These are phyloP conservation scores for Ceratocystis alfenasii DNA, from an alignment of 2,329 filamentous ascomycete genomes.

Conservation along the genomic window DNA sequence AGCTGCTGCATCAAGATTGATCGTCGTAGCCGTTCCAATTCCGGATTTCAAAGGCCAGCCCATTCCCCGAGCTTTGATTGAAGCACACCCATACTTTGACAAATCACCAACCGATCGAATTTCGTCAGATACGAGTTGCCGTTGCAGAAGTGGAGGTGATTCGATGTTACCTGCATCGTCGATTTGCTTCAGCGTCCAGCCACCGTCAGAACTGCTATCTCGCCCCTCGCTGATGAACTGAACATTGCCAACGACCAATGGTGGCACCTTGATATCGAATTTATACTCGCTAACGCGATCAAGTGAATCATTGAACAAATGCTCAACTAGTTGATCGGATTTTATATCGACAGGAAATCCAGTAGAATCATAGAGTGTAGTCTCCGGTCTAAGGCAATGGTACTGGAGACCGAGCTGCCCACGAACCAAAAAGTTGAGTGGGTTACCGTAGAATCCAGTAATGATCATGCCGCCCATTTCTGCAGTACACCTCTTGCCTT, in stretches of 20 bases:
- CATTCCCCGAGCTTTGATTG: constrained; percentile 64
- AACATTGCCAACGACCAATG: constrained; percentile 70
- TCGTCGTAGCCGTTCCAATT: constrained; percentile 49
- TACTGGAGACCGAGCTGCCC: constrained; percentile 82
- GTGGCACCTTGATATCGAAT: constrained; percentile 56
- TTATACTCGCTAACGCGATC: constrained; percentile 87
- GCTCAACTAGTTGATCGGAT: constrained; percentile 74
- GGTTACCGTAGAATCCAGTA: constrained; percentile 94
- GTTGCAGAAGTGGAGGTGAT: neutral
- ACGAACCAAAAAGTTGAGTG: constrained; percentile 78
- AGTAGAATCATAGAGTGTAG: constrained; percentile 79
- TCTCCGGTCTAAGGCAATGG: constrained; percentile 65
- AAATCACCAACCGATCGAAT: constrained; percentile 17
- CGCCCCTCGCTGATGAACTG: constrained; percentile 71
- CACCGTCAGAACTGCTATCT: constrained; percentile 59
- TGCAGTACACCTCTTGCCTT: constrained; percentile 60
- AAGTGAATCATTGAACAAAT: constrained; percentile 86
- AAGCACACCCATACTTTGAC: constrained; percentile 37
- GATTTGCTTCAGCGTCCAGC: constrained; percentile 37
- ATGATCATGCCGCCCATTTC: constrained; percentile 99
- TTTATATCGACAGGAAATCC: constrained; percentile 65
- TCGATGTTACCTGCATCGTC: constrained; percentile 51
- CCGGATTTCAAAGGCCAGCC: constrained; percentile 67
- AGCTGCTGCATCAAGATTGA: constrained; percentile 59
- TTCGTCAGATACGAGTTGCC: constrained; percentile 13